Base-by-base conservation (phyloP, 371 early-diverging fungal species). In the Umbelopsis sp. region DNA sequence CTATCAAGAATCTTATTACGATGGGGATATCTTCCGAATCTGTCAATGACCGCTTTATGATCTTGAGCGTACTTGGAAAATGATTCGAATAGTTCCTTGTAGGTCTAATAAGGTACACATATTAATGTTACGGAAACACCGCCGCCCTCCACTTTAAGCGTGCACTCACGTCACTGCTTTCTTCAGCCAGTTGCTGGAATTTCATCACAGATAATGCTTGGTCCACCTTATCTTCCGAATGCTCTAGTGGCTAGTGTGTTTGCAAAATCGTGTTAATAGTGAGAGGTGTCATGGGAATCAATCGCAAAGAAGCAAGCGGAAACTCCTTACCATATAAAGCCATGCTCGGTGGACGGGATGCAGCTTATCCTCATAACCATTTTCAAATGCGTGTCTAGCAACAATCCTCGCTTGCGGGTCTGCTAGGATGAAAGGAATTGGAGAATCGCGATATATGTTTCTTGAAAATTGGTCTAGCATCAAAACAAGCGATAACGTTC, bases 11-110 rank as follows among this genome's bases (percentile, higher is more conserved):
- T 65, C n/a, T 64, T 52, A 68, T 88, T 88, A 20, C 89, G 76
- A 35, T 79, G 79, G 20, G 89, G 89, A 70, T 77, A 88, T n/a
- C 89, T 73, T 11, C 89, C 89, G 78, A 88, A 88, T 66, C 78
- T 75, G 18, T 78, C 66, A 69, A 88, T 85, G 16, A 86, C 81
- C 2, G 65, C 75, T 51, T 76, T 69, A 50, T 88, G 88, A 41
- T 76, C 68, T 24, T 72, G 44, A 0, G 85, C 87, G 46, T 52
- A 87, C 1, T 72, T 65, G 51, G 72, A 53, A 65, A 68, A 80
- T 24, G 24, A 65, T 37, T 72, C 73, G 64, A 80, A 70, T 50
- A 76, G 63, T 10, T 72, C 72, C 44, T 82, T 72, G 67, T 80
- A 73, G n/a, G 71, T 25, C 4, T 71, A 9, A 18, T 57, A 35